Evolutionary conservation across 352 stramenopile species (phyloP), one percentile per base, ranked within the genome.

Genomic region (Phytopythium helicoides): DNA sequence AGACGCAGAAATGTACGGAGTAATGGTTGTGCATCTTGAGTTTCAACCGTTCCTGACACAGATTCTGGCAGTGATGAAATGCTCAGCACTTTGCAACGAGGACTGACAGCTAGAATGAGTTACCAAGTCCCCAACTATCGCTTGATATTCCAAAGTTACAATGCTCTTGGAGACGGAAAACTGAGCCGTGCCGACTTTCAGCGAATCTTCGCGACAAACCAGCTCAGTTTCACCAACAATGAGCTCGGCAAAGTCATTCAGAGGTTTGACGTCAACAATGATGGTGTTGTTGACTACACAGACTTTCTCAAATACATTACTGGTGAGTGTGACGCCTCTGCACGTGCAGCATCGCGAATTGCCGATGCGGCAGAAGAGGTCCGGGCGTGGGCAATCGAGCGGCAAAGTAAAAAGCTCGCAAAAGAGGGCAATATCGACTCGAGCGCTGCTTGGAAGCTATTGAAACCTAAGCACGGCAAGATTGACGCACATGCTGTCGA

Each of bases 401-500:
- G 73, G 19, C 82, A 93, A 50, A 93, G 88, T 53, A 74, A 75
- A 38, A 89, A 89, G 53, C 42, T 89, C 3, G 80, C 71, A 0
- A 88, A 88, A 56, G 80, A 91, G 50, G 82, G 82, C 3, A 86
- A 89, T 47, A 89, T 93, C 28, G 82, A 93, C 56, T 90, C 81
- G 4, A 68, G 59, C 8, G 62, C 75, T 10, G 80, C 82, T n/a
- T 93, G 82, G 82, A 83, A 80, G 14, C 42, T 81, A 8, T 56
- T 93, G 9, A 85, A 79, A 22, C 78, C 71, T 3, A 86, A 82
- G 36, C 66, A 72, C 8, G 74, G 81, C 10, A 37, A 83, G 11
- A 54, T 87, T 18, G 73, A 88, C 39, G 66, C 70, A 3, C 54
- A 66, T 44, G 66, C 67, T 0, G 76, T 91, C 16, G 84, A 91